Conservation (phyloP, 768 basidiomycete genomes). For the Hydnomerulius pinastri region DNA sequence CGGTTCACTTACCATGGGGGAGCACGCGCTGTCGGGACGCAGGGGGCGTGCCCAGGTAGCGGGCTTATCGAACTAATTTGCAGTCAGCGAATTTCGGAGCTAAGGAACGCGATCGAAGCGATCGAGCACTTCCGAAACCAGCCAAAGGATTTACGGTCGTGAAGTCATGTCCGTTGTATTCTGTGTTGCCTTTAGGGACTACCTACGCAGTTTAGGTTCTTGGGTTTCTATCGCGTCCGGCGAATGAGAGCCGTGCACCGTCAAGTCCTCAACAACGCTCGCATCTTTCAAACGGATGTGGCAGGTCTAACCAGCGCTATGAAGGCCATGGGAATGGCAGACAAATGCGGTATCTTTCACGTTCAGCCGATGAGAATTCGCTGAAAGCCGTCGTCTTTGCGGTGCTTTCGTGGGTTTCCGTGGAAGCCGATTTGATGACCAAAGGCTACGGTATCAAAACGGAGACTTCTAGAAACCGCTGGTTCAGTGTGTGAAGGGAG, state of each 20-base stretch:
- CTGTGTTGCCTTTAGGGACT: too few relatives aligned
- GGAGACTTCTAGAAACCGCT: not conserved
- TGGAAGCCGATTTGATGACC: not conserved
- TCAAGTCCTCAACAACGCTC: too few relatives aligned
- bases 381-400: not conserved
- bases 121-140: not conserved
- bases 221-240: not conserved
- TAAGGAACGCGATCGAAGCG: not conserved
- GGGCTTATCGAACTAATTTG: not conserved
- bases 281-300: too few relatives aligned
- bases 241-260: not conserved
- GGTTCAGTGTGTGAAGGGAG: not conserved
- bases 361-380: not conserved
- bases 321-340: too few relatives aligned
- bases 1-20: not conserved
- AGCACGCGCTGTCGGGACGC: not conserved
- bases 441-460: not conserved
- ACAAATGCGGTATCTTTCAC: too few relatives aligned
- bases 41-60: not conserved
- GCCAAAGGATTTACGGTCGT: conserved; percentile 5
- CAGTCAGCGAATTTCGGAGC: not conserved
- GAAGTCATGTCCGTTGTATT: not conserved
- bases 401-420: not conserved
- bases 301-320: too few relatives aligned
- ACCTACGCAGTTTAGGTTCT: too few relatives aligned